Conservation (phyloP, 2,329 filamentous ascomycete genomes). For the Alternaria alternata region DNA sequence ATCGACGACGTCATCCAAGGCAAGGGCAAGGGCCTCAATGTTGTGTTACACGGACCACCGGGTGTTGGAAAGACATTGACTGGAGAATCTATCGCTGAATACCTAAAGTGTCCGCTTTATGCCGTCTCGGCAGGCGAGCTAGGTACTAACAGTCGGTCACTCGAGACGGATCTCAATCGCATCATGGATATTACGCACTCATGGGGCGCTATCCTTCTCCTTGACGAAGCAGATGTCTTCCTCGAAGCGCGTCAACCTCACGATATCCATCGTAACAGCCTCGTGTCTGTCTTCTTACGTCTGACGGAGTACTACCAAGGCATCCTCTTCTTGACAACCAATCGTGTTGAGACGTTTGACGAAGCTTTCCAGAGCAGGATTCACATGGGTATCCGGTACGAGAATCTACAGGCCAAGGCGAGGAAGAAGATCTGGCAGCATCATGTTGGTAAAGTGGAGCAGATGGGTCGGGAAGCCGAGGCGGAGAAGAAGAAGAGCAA, state of each 20-base stretch:
- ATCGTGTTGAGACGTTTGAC: constrained; percentile 87
- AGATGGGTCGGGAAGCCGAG: constrained; percentile 56
- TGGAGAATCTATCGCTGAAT: constrained; percentile 84
- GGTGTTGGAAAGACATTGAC: constrained; percentile 91
- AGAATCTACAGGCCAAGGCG: constrained; percentile 74
- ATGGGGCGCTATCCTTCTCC: constrained; percentile 84
- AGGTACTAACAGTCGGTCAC: constrained; percentile 73
- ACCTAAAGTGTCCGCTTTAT: constrained; percentile 82
- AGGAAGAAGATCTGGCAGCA: constrained; percentile 83
- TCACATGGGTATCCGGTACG: constrained; percentile 84
- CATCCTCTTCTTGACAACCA: constrained; percentile 88
- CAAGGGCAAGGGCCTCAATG: constrained; percentile 85
- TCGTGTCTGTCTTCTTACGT: constrained; percentile 87
- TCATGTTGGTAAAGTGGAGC: constrained; percentile 77
- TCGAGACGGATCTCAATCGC: constrained; percentile 81
- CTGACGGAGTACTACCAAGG: constrained; percentile 92
- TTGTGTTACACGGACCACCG: constrained; percentile 78
- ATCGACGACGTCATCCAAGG: constrained; percentile 78
- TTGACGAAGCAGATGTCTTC: constrained; percentile 73
- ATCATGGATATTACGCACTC: constrained; percentile 86
- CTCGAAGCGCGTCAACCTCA: constrained; percentile 83
- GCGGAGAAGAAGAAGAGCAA: constrained; percentile 63
- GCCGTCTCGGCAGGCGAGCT: constrained; percentile 84
- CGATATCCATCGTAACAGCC: constrained; percentile 83
- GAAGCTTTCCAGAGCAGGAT: constrained; percentile 86